Base-by-base conservation (phyloP, 1,284 basidiomycete species). In the Agroathelia rolfsii region DNA sequence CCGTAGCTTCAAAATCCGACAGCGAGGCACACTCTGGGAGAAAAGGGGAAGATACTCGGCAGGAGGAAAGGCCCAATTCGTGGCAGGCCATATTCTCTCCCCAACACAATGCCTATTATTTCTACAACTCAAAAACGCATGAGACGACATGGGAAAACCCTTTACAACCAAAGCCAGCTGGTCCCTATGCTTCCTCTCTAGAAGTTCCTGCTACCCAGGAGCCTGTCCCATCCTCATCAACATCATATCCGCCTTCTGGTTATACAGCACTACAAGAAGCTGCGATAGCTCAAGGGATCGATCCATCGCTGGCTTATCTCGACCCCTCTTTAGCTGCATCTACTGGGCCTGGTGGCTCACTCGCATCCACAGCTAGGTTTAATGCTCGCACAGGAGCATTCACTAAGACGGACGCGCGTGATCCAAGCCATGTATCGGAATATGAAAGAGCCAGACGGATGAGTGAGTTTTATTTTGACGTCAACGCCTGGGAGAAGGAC, bases 71-170 rank as follows among this genome's bases (percentile, higher is more conserved):
- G 6, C 30, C 49, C 23, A 45, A 52, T 26, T 58, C 67, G 41
- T 92, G 88, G 88, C 87, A 90, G 55, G 87, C 88, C 16, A 73
- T 93, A 24, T 92, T 73, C 64, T 78, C 87, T 1, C 72, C 84
- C 1, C 67, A 78, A 39, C 75, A 85, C 59, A 82, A 75, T 55
- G 72, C 83, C 11, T 92, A 89, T 62, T 93, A 92, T 58, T 92
- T 92, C 61, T 86, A 74, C 71, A 92, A 92, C 58, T 44, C 74
- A 9, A 55, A 61, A 36, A 88, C 85, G 0, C 66, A 79, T 38
- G 76, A 89, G 58, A 90, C 87, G 21, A 92, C 89, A 14, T 93
- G 89, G 89, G 64, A 65, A 24, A 93, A 93, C 50, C 88, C 88
- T 5, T 66, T 93, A 23, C 60, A 71, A 35, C 54, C 61, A 6